Percentiles rank a stretch among this genome's conserved stretches.
These are phyloP conservation scores for Kodamaea sp. DNA, from an alignment of 1,139 yeast species.

Conservation along the genomic window DNA sequence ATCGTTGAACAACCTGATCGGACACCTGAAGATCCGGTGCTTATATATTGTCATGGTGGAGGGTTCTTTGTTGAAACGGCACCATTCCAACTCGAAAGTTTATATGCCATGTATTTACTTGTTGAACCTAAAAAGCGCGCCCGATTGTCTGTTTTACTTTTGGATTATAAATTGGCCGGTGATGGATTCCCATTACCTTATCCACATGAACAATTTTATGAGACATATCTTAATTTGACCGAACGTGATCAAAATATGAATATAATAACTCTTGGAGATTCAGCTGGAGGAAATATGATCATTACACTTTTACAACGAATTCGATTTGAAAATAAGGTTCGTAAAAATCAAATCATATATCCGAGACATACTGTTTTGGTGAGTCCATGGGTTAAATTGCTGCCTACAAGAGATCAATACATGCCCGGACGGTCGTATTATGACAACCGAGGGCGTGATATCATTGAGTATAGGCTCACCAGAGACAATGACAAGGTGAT, in stretches of 20 bases:
- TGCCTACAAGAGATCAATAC: conserved; percentile 14
- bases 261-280: conserved; percentile 37
- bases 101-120: conserved; percentile 29
- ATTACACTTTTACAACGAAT: conserved; percentile 29
- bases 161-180: conserved; percentile 39
- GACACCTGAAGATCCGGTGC: conserved; percentile 31
- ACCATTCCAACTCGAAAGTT: conserved; percentile 31
- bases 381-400: conserved; percentile 39
- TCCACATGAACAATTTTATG: conserved; percentile 34
- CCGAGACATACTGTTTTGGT: conserved; percentile 34
- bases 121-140: conserved; percentile 25
- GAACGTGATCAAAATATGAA: conserved; percentile 26
- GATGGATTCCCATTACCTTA: conserved; percentile 32
- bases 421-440: conserved; percentile 32
- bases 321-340: conserved; percentile 9
- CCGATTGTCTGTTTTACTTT: conserved; percentile 29
- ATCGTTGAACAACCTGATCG: conserved; percentile 29
- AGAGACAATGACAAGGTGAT: conserved; percentile 7
- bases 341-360: conserved; percentile 14
- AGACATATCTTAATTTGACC: conserved; percentile 27
- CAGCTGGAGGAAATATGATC: conserved; percentile 42
- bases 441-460: conserved; percentile 32
- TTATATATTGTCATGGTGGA: conserved; percentile 43
- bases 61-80: conserved; percentile 38
- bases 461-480: conserved; percentile 20